Base-by-base conservation (phyloP, 2,329 filamentous ascomycete species). In the Fusarium robinianum region DNA sequence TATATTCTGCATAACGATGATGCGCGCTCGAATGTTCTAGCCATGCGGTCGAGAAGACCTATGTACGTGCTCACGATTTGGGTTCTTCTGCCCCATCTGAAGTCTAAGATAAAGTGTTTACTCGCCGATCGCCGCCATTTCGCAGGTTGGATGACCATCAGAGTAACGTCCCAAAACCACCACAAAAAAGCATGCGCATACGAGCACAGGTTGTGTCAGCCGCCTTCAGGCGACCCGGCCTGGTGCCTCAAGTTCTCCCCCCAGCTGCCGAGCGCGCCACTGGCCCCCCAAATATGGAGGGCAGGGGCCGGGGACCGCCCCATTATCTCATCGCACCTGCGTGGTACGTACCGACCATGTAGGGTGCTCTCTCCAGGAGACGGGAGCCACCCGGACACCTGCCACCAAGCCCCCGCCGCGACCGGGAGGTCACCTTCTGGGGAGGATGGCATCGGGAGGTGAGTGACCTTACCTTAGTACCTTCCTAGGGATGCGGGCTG, bases 221-320 rank as follows among this genome's bases (percentile, higher is more conserved):
- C 39, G 37, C 22, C 37, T 24, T 38, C 42, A 43, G 42, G n/a
- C n/a, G n/a, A n/a, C n/a, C n/a, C 16, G 33, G 27, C 34, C 46
- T 41, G 49, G 57, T 48, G 57, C 49, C 54, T 60, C 47, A 56
- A n/a, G 56, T 32, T 34, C 41, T 34, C 34, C 40, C 43, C 36
- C 36, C 53, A 56, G 57, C 40, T 61, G 57, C 57, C 51, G 55
- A 59, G 59, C 51, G 46, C 55, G 58, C 57, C 53, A 61, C 48
- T 53, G 54, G 49, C 41, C 55, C 47, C 38, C 45, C 41, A 38
- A 35, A 34, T 30, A 43, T 29, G 45, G 39, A 25, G 12, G 23
- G 22, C 12, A 26, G 19, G 36, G 53, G 40, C 49, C 46, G 53
- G 46, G 56, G 46, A 48, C 27, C 42, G 51, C 55, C 49, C 56